These are phyloP conservation scores for Fusarium setosum DNA, from an alignment of 2,329 filamentous ascomycete genomes.

Conservation along the genomic window DNA sequence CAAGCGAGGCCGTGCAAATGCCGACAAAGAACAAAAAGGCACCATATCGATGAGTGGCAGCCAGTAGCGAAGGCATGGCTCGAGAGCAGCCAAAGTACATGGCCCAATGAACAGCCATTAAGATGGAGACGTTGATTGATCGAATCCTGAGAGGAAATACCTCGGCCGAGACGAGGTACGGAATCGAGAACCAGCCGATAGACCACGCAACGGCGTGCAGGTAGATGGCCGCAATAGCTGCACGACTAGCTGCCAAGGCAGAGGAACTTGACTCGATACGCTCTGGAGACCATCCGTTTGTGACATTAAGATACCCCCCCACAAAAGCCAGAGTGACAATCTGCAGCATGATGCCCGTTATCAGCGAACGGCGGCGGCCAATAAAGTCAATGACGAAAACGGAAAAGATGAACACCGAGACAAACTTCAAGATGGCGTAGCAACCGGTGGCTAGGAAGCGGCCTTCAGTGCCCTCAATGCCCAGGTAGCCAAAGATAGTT, in stretches of 20 bases:
- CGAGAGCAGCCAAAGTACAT: slow-evolving; percentile 49
- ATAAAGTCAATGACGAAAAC: slow-evolving; percentile 47
- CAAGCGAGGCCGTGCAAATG: slow-evolving; percentile 42
- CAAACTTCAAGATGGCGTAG: slow-evolving; percentile 45
- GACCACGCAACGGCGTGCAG: slow-evolving; percentile 57
- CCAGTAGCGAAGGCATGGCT: slow-evolving; percentile 48
- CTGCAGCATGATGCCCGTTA: slow-evolving; percentile 48
- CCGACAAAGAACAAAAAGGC: slow-evolving; percentile 46
- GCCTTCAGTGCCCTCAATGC: slow-evolving; percentile 36
- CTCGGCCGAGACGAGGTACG: slow-evolving; percentile 58
- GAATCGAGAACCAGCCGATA: slow-evolving; percentile 59
- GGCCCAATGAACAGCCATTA: slow-evolving; percentile 57
- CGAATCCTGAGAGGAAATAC: slow-evolving; percentile 56
- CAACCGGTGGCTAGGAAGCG: slow-evolving; percentile 41
- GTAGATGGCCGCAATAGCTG: slow-evolving; percentile 57
- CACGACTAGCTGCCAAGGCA: slow-evolving; percentile 48
- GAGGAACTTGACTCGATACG: slow-evolving; percentile 26
- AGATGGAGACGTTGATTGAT: slow-evolving; percentile 52
- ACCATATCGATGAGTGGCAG: slow-evolving; percentile 45
- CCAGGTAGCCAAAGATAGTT: slow-evolving; percentile 45
- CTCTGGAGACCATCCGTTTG: slow-evolving; percentile 36
- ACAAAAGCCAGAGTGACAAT: slow-evolving; percentile 45
- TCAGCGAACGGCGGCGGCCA: slow-evolving; percentile 46
- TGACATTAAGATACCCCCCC: slow-evolving; percentile 45
- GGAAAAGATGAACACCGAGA: slow-evolving; percentile 42